Evolutionary conservation across 768 basidiomycete genomes (phyloP).

Genomic region (Kockovaella imperatae): DNA sequence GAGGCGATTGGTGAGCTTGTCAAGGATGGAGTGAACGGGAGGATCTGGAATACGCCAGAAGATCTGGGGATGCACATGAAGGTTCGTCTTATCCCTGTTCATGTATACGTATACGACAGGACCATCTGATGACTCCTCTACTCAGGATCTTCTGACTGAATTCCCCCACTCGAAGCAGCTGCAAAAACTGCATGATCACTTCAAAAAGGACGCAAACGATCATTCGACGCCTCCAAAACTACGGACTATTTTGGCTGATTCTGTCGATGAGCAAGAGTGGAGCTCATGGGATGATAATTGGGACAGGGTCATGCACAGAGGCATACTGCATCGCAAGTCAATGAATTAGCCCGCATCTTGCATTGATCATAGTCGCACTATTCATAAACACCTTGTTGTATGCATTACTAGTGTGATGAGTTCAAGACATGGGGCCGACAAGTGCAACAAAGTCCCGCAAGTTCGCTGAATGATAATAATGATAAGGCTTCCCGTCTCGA

Average conservation of each 20-base stretch:
- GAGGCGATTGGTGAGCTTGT: constrained; percentile 80
- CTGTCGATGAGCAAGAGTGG: constrained; percentile 52
- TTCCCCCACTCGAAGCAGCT: constrained; percentile 59
- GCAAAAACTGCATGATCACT: constrained; percentile 51
- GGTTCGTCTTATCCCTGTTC: constrained; percentile 22
- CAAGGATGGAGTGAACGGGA: constrained; percentile 72
- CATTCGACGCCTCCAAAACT: constrained; percentile 4
- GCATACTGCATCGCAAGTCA: too few relatives aligned
- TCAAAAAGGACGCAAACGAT: constrained; percentile 36
- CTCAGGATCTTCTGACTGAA: constrained; percentile 54
- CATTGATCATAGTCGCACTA: too few relatives aligned
- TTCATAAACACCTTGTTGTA: too few relatives aligned
- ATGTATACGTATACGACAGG: not conserved
- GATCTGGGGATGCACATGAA: constrained; percentile 63
- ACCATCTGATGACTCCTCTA: not conserved
- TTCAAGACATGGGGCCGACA: too few relatives aligned
- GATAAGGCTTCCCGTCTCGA: too few relatives aligned
- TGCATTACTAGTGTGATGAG: too few relatives aligned
- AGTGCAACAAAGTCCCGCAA: too few relatives aligned
- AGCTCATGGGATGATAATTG: constrained; percentile 80
- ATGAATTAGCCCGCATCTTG: too few relatives aligned
- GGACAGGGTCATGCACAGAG: constrained; percentile 52
- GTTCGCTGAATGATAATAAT: too few relatives aligned
- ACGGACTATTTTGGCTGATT: constrained; percentile 1
- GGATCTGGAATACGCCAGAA: constrained; percentile 60